Conservation (phyloP, 2,329 filamentous ascomycete genomes). For the Trichophyton verrucosum region DNA sequence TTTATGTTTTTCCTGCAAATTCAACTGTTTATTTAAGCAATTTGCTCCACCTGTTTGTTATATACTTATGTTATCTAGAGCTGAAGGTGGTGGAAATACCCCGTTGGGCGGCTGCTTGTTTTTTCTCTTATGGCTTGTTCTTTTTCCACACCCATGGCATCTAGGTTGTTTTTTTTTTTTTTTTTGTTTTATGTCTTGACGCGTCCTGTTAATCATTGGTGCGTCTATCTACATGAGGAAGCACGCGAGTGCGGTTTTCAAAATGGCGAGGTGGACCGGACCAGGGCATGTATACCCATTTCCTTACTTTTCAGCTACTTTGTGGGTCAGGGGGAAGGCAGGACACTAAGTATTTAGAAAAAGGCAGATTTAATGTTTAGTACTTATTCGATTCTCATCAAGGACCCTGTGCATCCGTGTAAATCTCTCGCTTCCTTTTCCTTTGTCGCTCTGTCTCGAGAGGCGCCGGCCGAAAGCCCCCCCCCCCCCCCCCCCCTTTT, state of each 20-base stretch:
- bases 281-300: not conserved
- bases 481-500: not conserved
- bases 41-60: not conserved
- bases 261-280: not conserved
- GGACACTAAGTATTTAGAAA: not conserved
- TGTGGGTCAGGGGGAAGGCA: not conserved
- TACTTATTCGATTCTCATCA: not conserved
- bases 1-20: not conserved
- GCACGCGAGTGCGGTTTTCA: conserved; percentile 4
- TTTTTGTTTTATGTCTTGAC: not conserved
- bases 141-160: not conserved
- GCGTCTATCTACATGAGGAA: conserved; percentile 2
- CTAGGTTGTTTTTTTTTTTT: not conserved
- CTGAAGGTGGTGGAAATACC: not conserved
- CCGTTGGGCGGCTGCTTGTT: not conserved
- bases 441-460: not conserved
- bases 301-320: not conserved
- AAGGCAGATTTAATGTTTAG: not conserved
- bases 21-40: not conserved
- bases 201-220: not conserved
- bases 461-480: not conserved
- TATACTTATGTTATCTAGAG: not conserved
- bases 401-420: not conserved
- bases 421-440: not conserved
- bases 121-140: not conserved